Evolutionary conservation across 495 filamentous ascomycete genomes (phyloP), one percentile per base, ranked within the genome.

Genomic region (Rhypophila decipiens): DNA sequence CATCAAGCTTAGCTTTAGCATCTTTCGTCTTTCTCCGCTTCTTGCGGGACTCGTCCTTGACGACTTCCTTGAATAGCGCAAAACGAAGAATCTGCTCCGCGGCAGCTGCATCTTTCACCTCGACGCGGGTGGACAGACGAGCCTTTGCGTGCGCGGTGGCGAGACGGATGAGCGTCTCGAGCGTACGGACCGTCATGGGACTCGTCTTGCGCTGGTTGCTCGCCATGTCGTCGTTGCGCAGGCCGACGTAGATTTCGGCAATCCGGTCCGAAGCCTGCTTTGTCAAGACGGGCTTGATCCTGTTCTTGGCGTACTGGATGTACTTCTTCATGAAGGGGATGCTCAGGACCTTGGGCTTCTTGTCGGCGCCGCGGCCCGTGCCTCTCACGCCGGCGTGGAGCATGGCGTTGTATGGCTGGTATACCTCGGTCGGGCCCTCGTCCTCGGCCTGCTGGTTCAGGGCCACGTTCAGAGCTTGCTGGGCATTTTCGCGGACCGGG

Each of bases 271-370:
- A 87, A 9, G 94, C 93, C 22, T 88, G 90, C 61, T 91, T 90
- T 13, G 94, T 96, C 46, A 99, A 69, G 20, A 94, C 73, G 4
- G 93, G 93, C 79, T 90, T 91, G 57, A 96, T 78, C 62, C 93
- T 73, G 22, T 82, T 84, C 69, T 97, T 97, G 55, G 94, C 90
- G 65, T 99, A 99, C 63, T 99, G 93, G 49, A 99, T 90, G 65
- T 96, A 99, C 68, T 99, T 99, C 75, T 97, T 97, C 69, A 99
- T 90, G 71, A 99, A 99, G 1, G 91, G 90, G 48, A 99, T 96
- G 67, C 87, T 93, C 46, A 97, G 74, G n/a, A 99, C 88, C 63
- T 96, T 90, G 29, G 84, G 76, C 49, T 85, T 83, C 67, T 88
- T 86, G 58, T 77, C 79, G 8, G 78, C 60, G 17, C 85, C 85